These are phyloP conservation scores for Tricholoma saponaceum DNA, from an alignment of 768 basidiomycete species.

Conservation along the genomic window DNA sequence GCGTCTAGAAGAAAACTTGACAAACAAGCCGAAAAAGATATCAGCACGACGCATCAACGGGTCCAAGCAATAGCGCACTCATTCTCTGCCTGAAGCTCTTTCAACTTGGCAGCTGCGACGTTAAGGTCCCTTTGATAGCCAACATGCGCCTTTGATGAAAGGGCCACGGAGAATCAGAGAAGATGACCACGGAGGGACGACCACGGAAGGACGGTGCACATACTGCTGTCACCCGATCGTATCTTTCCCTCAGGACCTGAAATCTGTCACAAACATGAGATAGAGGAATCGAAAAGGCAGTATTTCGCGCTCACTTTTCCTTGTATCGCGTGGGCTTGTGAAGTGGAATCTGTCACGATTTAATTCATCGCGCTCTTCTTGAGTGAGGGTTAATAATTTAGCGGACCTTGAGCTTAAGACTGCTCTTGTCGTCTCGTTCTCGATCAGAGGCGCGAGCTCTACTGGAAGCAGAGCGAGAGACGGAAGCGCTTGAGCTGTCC, in stretches of 20 bases:
- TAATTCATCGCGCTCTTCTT: not conserved
- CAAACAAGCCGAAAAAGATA: not conserved
- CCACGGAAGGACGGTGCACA: conserved; percentile 12
- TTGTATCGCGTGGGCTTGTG: conserved; percentile 19
- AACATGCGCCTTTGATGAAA: conserved; percentile 39
- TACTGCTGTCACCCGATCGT: conserved; percentile 39
- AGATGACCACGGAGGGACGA: not conserved
- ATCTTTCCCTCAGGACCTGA: conserved; percentile 40
- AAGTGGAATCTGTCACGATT: not conserved
- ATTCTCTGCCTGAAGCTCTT: conserved; percentile 46
- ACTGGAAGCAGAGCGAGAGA: not conserved
- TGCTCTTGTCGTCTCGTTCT: conserved; percentile 3
- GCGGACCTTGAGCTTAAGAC: conserved; percentile 10
- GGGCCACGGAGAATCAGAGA: not conserved
- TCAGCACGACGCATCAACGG: not conserved
- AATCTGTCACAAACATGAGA: conserved; percentile 28
- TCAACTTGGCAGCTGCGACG: conserved; percentile 33
- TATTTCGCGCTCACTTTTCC: conserved; percentile 21
- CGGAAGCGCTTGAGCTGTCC: conserved; percentile 3
- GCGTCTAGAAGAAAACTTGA: conserved; percentile 36
- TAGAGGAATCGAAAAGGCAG: not conserved
- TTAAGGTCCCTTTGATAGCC: conserved; percentile 35
- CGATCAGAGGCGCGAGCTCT: conserved; percentile 5
- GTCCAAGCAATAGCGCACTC: conserved; percentile 29
- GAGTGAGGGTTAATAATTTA: not conserved